These are phyloP conservation scores for Linnemannia elongata DNA, from an alignment of 192 early-diverging fungal species.

Conservation along the genomic window DNA sequence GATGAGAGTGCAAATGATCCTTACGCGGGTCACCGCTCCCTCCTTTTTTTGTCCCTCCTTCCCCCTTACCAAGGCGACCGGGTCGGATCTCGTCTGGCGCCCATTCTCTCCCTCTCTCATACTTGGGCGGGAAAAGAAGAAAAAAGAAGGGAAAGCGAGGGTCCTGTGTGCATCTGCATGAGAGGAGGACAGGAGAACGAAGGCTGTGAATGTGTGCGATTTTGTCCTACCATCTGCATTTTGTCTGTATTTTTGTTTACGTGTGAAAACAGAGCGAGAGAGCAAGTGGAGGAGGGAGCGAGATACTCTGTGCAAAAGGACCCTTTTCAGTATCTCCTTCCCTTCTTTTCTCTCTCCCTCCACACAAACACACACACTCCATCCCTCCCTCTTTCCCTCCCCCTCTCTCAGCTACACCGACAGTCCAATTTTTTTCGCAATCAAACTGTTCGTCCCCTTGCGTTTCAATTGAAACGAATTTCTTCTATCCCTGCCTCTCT, in stretches of 20 bases:
- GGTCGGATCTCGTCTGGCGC: background rate
- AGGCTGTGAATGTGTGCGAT: background rate
- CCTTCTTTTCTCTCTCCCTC: background rate
- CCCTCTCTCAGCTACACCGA: background rate
- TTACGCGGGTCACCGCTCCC: background rate
- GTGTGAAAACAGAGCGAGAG: background rate
- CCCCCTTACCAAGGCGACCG: background rate
- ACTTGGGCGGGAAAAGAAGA: background rate
- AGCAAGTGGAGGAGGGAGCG: background rate
- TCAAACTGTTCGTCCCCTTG: background rate
- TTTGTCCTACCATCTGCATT: background rate
- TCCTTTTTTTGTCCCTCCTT: background rate
- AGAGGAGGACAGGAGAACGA: background rate
- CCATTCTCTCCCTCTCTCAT: background rate
- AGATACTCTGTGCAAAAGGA: too few relatives aligned
- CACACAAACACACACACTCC: too few relatives aligned
- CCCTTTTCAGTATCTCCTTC: too few relatives aligned
- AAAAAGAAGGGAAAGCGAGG: background rate
- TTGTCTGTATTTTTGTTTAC: background rate
- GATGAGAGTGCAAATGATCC: background rate
- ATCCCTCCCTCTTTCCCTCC: background rate
- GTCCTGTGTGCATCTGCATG: background rate
- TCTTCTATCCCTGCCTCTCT: background rate
- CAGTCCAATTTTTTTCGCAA: background rate
- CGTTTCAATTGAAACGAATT: slow-evolving; percentile 6